These are phyloP conservation scores for Berkeleyomyces basicola DNA, from an alignment of 2,329 filamentous ascomycete genomes.

Conservation along the genomic window DNA sequence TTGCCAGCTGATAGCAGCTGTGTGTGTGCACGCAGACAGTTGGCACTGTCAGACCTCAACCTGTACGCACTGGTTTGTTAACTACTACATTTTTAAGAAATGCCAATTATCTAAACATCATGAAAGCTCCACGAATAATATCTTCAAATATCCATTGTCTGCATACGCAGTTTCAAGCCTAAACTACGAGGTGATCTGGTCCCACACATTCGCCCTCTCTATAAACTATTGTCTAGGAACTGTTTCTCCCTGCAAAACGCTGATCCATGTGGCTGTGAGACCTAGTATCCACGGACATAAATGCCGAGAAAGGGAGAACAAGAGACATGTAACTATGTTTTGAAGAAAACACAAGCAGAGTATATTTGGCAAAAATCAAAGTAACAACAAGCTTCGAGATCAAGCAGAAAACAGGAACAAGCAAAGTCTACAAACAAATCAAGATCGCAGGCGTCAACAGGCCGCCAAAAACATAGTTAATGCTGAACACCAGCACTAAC, in stretches of 20 bases:
- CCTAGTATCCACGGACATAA: neutral
- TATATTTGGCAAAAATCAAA: too few species aligned
- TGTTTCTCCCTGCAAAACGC: neutral
- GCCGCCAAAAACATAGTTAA: neutral
- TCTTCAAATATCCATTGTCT: too few species aligned
- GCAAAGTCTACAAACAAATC: neutral
- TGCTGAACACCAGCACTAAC: neutral
- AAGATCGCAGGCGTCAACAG: neutral
- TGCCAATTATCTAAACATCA: too few species aligned
- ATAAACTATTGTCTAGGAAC: neutral
- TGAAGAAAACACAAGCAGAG: too few species aligned
- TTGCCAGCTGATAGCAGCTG: neutral
- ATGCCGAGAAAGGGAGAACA: neutral
- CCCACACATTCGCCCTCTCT: neutral
- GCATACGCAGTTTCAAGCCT: too few species aligned
- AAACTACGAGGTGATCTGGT: too few species aligned
- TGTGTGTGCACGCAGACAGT: neutral
- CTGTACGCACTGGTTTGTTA: too few species aligned
- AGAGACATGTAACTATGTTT: neutral
- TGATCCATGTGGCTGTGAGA: slow-evolving; percentile 1
- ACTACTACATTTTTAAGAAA: too few species aligned
- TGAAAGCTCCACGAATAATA: too few species aligned
- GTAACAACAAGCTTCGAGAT: neutral
- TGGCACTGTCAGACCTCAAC: neutral
- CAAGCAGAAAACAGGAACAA: neutral